Evolutionary conservation across 306 rosid species (phyloP).

Genomic region (Glycine latifolia): DNA sequence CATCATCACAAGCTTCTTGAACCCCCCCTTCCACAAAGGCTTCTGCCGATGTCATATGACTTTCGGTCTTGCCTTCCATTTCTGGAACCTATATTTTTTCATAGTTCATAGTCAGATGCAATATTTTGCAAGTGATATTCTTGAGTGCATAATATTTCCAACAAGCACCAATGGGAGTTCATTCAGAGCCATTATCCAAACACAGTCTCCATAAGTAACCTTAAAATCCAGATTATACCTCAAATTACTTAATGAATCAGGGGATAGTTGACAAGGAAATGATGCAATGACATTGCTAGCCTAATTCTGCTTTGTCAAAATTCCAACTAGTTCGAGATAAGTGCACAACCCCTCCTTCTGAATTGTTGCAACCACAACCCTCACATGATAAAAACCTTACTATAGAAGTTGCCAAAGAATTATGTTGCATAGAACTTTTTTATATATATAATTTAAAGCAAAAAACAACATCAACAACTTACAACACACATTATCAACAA

Average conservation of each 20-base stretch:
- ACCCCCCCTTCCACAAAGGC: conserved; percentile 95
- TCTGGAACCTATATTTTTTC: conserved; percentile 52
- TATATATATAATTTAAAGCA: neutral
- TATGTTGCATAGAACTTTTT: neutral
- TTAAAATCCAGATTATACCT: conserved; percentile 21
- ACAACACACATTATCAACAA: conserved; percentile 1
- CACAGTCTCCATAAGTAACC: neutral
- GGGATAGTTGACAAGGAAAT: neutral
- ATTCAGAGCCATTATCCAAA: conserved; percentile 1
- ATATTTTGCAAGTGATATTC: neutral
- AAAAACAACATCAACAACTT: neutral
- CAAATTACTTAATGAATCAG: neutral
- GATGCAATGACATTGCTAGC: neutral
- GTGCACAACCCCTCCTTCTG: neutral
- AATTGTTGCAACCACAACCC: neutral
- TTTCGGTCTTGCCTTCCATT: conserved; percentile 63
- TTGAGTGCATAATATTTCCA: neutral
- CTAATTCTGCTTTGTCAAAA: conserved; percentile 21
- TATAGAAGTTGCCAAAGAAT: conserved; percentile 11
- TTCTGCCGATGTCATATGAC: conserved; percentile 70
- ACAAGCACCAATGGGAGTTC: conserved; percentile 11
- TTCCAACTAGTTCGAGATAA: conserved; percentile 3
- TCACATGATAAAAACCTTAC: neutral
- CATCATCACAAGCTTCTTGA: conserved; percentile 77
- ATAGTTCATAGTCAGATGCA: conserved; percentile 38